Evolutionary conservation across 1,284 basidiomycete genomes (phyloP).

Genomic region (Puccinia coronata): DNA sequence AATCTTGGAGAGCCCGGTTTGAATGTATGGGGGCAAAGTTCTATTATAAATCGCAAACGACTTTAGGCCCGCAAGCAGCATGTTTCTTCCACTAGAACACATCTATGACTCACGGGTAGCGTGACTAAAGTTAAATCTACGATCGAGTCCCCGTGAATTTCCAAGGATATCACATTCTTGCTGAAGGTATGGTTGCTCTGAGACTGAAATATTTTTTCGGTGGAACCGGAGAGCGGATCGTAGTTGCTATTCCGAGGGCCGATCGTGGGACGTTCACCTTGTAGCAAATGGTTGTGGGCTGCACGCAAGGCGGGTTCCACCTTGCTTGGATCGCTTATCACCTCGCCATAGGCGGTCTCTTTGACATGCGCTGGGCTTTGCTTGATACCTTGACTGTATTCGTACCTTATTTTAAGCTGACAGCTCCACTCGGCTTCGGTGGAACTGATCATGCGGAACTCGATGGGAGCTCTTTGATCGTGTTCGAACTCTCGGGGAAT

Average conservation of each 20-base stretch:
- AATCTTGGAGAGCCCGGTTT: not conserved
- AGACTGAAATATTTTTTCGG: not conserved
- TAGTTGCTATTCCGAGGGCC: not conserved
- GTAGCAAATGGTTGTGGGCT: slow-evolving; percentile 2
- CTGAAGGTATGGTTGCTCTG: not conserved
- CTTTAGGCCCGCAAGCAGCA: not conserved
- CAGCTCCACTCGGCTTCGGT: slow-evolving; percentile 1
- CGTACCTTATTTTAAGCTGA: slow-evolving; percentile 3
- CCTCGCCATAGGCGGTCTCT: slow-evolving; percentile 4
- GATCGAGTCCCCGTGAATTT: not conserved
- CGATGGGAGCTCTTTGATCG: slow-evolving; percentile 17
- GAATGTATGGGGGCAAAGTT: slow-evolving; percentile 8
- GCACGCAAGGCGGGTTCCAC: slow-evolving; percentile 7
- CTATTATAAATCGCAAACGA: not conserved
- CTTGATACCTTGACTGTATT: not conserved
- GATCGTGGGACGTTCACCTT: not conserved
- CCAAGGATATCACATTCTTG: slow-evolving; percentile 3
- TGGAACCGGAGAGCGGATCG: not conserved
- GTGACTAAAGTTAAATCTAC: slow-evolving; percentile 13
- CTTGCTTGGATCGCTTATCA: slow-evolving; percentile 15
- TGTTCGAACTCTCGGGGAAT: slow-evolving; percentile 8
- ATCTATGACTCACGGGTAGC: slow-evolving; percentile 1
- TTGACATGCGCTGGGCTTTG: not conserved
- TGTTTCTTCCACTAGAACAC: not conserved
- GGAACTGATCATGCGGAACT: slow-evolving; percentile 8